phyloP scores from a whole-genome alignment of 2,329 filamentous ascomycete species.

The Colletotrichum euphorbiae region DNA sequence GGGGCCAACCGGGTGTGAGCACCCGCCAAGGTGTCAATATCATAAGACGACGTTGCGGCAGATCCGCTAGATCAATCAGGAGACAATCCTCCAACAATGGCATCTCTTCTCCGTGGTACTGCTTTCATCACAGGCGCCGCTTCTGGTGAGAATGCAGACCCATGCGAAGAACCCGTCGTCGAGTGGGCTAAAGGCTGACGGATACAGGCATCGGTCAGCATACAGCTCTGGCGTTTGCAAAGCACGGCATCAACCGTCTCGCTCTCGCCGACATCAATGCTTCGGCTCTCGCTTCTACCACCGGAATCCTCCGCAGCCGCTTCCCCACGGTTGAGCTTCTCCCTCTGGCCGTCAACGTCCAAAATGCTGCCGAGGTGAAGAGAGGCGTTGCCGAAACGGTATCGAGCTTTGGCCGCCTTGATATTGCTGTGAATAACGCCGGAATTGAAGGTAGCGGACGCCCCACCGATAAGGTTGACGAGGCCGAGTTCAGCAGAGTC shows the following conservation, averaged over 20 bases:
- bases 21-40: neutral
- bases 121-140: slow-evolving; percentile 62
- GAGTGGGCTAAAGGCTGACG: neutral
- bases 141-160: slow-evolving; percentile 50
- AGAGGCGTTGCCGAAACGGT: slow-evolving; percentile 55
- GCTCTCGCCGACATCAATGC: slow-evolving; percentile 60
- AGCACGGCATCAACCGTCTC: slow-evolving; percentile 59
- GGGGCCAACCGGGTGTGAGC: slow-evolving; percentile 2
- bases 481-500: slow-evolving; percentile 62
- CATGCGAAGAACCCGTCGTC: neutral
- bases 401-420: slow-evolving; percentile 62
- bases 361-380: slow-evolving; percentile 56
- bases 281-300: slow-evolving; percentile 47
- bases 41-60: neutral
- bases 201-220: slow-evolving; percentile 59
- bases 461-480: slow-evolving; percentile 58
- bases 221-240: slow-evolving; percentile 60
- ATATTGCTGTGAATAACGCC: slow-evolving; percentile 67
- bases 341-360: slow-evolving; percentile 58
- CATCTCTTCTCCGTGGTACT: slow-evolving; percentile 55
- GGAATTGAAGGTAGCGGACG: slow-evolving; percentile 58
- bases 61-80: neutral
- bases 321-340: slow-evolving; percentile 56
- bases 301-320: slow-evolving; percentile 48
- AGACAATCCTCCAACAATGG: slow-evolving; percentile 45